These are phyloP conservation scores for Yamadazyma sp. DNA, from an alignment of 1,139 yeast genomes.

Conservation along the genomic window DNA sequence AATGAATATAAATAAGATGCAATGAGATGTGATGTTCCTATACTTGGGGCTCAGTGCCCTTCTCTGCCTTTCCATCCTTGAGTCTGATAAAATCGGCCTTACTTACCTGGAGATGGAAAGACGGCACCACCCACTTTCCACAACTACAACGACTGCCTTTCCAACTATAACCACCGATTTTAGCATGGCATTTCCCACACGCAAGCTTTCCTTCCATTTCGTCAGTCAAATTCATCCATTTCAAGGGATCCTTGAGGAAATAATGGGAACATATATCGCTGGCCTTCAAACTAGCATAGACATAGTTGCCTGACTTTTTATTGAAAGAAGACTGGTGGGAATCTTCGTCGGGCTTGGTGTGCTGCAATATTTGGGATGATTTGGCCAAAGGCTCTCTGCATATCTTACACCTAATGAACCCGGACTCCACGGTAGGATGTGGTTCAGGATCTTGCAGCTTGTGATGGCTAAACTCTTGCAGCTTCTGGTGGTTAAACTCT, in stretches of 20 bases:
- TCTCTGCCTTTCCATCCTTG: background rate
- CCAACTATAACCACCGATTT: conserved; percentile 92
- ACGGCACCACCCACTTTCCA: conserved; percentile 95
- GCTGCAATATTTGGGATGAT: conserved; percentile 52
- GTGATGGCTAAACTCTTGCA: conserved; percentile 5
- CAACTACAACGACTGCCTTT: conserved; percentile 93
- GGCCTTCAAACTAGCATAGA: conserved; percentile 53
- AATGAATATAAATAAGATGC: conserved; percentile 1
- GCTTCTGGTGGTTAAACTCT: conserved; percentile 12
- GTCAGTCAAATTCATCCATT: conserved; percentile 77
- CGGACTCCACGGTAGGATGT: conserved; percentile 10
- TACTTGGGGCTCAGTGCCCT: background rate
- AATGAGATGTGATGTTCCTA: no score
- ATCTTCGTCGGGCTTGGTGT: conserved; percentile 57
- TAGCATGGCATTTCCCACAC: conserved; percentile 73
- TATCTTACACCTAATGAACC: conserved; percentile 58
- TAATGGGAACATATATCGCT: conserved; percentile 71
- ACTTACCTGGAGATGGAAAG: conserved; percentile 76
- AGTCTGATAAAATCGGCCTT: conserved; percentile 44
- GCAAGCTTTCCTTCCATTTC: conserved; percentile 81
- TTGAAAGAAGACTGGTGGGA: conserved; percentile 65
- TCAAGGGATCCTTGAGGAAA: conserved; percentile 78
- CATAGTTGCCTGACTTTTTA: conserved; percentile 57
- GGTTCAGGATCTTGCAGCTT: conserved; percentile 9
- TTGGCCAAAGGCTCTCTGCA: conserved; percentile 63